Conservation (phyloP, 495 filamentous ascomycete species). For the Daldinia bambusicola region DNA sequence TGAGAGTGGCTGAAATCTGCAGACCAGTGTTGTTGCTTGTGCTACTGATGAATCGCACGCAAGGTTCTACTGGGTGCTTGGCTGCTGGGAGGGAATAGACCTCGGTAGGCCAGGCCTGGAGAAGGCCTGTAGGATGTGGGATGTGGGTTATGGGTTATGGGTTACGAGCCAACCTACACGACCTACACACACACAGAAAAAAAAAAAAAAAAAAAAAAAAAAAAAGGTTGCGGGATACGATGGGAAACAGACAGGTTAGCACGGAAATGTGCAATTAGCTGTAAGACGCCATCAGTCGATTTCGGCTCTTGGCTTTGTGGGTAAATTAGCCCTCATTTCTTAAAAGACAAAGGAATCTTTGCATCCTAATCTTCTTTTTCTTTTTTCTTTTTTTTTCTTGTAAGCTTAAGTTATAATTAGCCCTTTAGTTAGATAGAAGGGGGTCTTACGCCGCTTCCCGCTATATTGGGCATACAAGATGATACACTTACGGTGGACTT, state of each 20-base stretch:
- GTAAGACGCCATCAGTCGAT: constrained; percentile 37
- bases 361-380: constrained; percentile 19
- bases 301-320: constrained; percentile 34
- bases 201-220: too few relatives aligned
- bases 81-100: constrained; percentile 24
- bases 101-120: constrained; percentile 29
- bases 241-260: neutral
- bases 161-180: neutral
- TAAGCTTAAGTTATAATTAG: constrained; percentile 38
- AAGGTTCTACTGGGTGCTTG: too few relatives aligned
- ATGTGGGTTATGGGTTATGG: constrained; percentile 1
- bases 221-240: neutral
- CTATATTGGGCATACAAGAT: constrained; percentile 12
- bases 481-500: constrained; percentile 22
- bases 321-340: constrained; percentile 30
- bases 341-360: constrained; percentile 6
- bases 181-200: too few relatives aligned
- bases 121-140: constrained; percentile 23
- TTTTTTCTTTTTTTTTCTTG: constrained; percentile 12
- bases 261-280: constrained; percentile 27
- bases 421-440: constrained; percentile 30
- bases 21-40: constrained; percentile 36
- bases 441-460: constrained; percentile 28
- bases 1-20: constrained; percentile 36
- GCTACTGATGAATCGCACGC: constrained; percentile 27